Evolutionary conservation across 768 basidiomycete species (phyloP), one percentile per base, ranked within the genome.

Genomic region (Tricholoma sp.): DNA sequence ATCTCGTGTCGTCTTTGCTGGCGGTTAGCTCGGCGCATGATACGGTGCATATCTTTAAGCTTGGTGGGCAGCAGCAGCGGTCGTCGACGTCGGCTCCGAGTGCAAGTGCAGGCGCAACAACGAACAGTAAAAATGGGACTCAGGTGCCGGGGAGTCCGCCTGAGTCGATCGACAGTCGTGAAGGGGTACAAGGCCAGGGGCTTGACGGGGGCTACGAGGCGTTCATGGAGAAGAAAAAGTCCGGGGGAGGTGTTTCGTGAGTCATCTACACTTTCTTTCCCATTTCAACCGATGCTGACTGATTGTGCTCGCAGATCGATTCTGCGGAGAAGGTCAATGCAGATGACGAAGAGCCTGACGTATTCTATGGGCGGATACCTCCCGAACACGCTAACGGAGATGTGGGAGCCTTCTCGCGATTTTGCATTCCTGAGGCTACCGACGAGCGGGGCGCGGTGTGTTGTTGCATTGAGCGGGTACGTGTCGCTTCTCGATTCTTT

Each of bases 351-450:
- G 65, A 81, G 78, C 47, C 68, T 94, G 42, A 86, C 90, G 0
- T 78, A 86, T n/a, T 86, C 88, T 3, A 77, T 93, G 15, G 91
- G 93, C 13, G 88, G 87, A 0, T 93, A 93, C 65, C 78, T 94
- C 0, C 96, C 96, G 0, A 89, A 87, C 61, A 87, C 91, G 1
- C 70, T 98, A 47, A 91, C 94, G 17, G 96, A 97, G 68, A 85
- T 98, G 74, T 99, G 95, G 94, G 97, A 98, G 63, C 97, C 97
- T 0, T 80, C 91, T 34, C 78, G 96, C 6, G 96, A 97, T 66
- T 98, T 98, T 67, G 97, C 96, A 0, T 95, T 82, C 68, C 73
- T 96, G 56, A 85, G 91, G 65, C 70, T 99, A 20, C 93, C 94
- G 51, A 80, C 85, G 6, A 73, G 82, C 58, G 87, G 93, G 3